Conservation (phyloP, 2,329 filamentous ascomycete species). For the Dothistroma pini region DNA sequence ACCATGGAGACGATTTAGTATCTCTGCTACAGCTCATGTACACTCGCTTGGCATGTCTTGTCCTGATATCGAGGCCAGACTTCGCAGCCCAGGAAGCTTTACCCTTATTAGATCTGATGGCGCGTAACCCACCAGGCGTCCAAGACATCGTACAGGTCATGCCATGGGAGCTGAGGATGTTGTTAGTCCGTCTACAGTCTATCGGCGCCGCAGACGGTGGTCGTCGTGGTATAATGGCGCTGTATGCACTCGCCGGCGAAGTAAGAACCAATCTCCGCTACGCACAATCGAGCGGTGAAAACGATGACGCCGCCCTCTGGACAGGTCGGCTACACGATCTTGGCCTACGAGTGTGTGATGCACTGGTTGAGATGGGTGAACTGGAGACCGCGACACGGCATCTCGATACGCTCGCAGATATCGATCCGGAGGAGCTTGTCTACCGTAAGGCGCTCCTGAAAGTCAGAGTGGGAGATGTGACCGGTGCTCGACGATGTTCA, state of each 20-base stretch:
- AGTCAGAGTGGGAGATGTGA: constrained; percentile 73
- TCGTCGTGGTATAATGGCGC: constrained; percentile 78
- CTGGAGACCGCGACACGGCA: constrained; percentile 73
- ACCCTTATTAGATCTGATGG: constrained; percentile 55
- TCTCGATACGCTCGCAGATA: constrained; percentile 56
- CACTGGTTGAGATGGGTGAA: constrained; percentile 83
- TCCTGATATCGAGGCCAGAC: constrained; percentile 65
- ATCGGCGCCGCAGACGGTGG: constrained; percentile 81
- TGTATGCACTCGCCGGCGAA: constrained; percentile 69
- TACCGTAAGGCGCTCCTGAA: constrained; percentile 61
- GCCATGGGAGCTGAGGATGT: constrained; percentile 80
- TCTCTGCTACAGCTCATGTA: constrained; percentile 76
- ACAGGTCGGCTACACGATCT: constrained; percentile 68
- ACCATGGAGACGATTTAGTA: constrained; percentile 54
- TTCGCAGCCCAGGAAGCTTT: constrained; percentile 59
- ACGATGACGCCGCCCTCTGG: constrained; percentile 64
- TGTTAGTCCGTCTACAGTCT: constrained; percentile 79
- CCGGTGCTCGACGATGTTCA: constrained; percentile 32
- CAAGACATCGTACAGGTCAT: constrained; percentile 61
- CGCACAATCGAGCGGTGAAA: constrained; percentile 48
- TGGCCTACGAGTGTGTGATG: constrained; percentile 61
- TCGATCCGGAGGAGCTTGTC: constrained; percentile 41
- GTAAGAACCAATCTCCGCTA: constrained; percentile 25
- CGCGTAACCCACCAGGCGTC: constrained; percentile 47
- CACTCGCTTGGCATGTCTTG: constrained; percentile 74